phyloP scores from a whole-genome alignment of 805 yeast species.

The Lipomyces chichibuensis region DNA sequence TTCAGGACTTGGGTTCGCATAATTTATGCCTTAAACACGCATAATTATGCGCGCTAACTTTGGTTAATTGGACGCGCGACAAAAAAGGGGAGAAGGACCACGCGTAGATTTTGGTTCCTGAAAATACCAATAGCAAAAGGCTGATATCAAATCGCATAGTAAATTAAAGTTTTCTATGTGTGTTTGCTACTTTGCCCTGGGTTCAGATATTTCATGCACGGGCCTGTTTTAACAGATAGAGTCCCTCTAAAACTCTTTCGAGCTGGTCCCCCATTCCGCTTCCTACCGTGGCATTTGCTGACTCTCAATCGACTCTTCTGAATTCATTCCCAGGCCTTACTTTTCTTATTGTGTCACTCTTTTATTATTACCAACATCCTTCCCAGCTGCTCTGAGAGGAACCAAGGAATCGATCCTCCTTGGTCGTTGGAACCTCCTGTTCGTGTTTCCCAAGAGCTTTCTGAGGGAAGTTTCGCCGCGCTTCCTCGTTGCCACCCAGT shows the following conservation, averaged over 20 bases:
- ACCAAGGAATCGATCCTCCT: neutral
- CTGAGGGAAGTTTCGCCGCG: neutral
- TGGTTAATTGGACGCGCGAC: neutral
- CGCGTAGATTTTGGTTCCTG: neutral
- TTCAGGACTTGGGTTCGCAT: too few relatives aligned
- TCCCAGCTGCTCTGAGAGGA: neutral
- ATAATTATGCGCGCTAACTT: neutral
- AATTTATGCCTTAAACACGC: neutral
- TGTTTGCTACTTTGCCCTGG: neutral
- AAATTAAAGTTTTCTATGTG: neutral
- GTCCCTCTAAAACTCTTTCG: neutral
- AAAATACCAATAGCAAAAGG: neutral
- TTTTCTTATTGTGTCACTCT: neutral
- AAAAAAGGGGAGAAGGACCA: neutral
- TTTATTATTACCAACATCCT: neutral
- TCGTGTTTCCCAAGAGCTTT: neutral
- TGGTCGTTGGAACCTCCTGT: neutral
- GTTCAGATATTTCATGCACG: neutral
- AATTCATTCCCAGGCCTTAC: neutral
- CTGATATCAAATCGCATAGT: neutral
- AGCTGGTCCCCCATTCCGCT: neutral
- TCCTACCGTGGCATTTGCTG: neutral
- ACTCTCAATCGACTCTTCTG: neutral
- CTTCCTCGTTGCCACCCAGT: neutral
- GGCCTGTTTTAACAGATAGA: neutral